Evolutionary conservation across 257 asterid genomes (phyloP), one percentile per base, ranked within the genome.

Genomic region (Fraxinus anomala): DNA sequence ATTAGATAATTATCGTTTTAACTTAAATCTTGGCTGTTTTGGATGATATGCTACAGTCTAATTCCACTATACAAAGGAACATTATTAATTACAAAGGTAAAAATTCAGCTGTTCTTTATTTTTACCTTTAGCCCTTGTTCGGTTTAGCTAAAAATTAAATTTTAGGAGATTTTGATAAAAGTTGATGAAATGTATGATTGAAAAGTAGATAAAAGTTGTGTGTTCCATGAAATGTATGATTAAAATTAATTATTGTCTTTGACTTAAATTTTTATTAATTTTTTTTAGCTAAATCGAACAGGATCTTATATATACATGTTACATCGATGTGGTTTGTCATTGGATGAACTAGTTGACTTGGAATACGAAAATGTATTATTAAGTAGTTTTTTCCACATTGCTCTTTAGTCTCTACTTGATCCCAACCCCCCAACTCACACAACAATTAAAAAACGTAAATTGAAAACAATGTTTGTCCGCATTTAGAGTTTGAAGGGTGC

Each of bases 21-120:
- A 70, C 65, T 63, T 72, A 76, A 54, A 39, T 74, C 54, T 65
- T 82, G 75, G 68, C 37, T 80, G 56, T 71, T 73, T 79, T 40
- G 73, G 70, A 73, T 79, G 78, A 70, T 79, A 47, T 82, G 30
- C 37, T 83, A 80, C 97, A 93, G 99, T 90, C 91, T 54, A 95
- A 95, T 87, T 87, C 92, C 56, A 73, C 83, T 44, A 89, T 93
- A 73, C 96, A 92, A 83, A 91, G 89, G 89, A 89, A 87, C 81
- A 68, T 93, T 56, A 76, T 88, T 68, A 63, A 82, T 44, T 84
- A 87, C 79, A 82, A 85, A 89, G 99, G 99, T 95, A 88, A 14
- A 70, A 28, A 21, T 26, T n/a, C 68, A 19, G 30, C 61, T 72
- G 66, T 6, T 23, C 3, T 56, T 74, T 68, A 36, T 9, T 1